These are phyloP conservation scores for Fusarium dlaminii DNA, from an alignment of 2,329 filamentous ascomycete genomes.

Conservation along the genomic window DNA sequence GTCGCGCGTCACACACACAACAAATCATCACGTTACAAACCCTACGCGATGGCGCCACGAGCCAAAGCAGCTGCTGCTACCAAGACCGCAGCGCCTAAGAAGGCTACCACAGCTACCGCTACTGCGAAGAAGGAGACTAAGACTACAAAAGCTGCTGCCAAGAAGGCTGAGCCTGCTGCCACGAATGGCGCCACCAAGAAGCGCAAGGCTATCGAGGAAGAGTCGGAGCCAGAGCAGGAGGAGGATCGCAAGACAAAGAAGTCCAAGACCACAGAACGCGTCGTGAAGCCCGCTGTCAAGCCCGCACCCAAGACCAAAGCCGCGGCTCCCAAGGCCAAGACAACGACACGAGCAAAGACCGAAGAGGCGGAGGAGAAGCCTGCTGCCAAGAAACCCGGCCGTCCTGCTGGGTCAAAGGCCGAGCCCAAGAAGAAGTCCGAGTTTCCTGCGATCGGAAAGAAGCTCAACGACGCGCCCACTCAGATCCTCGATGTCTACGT, in stretches of 20 bases:
- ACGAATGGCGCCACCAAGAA: conserved; percentile 42
- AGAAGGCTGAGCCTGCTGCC: conserved; percentile 34
- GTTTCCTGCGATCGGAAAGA: conserved; percentile 64
- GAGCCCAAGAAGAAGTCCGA: conserved; percentile 53
- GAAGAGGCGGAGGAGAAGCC: conserved; percentile 60
- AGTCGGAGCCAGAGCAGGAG: conserved; percentile 42
- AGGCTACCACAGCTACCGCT: conserved; percentile 34
- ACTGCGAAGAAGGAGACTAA: conserved; percentile 39
- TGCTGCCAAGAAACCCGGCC: conserved; percentile 26
- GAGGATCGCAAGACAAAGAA: conserved; percentile 43
- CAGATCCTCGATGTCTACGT: conserved; percentile 77
- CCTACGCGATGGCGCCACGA: conserved; percentile 47
- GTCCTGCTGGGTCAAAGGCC: conserved; percentile 28
- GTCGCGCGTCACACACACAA: conserved; percentile 10
- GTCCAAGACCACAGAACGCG: conserved; percentile 38
- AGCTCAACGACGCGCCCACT: conserved; percentile 73
- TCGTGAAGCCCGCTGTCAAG: conserved; percentile 43
- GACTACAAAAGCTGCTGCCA: conserved; percentile 33
- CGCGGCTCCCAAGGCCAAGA: conserved; percentile 41
- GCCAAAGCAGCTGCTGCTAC: conserved; percentile 40
- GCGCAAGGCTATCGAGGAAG: conserved; percentile 41
- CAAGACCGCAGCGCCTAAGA: conserved; percentile 43
- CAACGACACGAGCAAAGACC: conserved; percentile 42
- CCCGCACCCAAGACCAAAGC: conserved; percentile 38
- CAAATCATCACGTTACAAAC: conserved; percentile 6